Evolutionary conservation across 2,329 filamentous ascomycete genomes (phyloP).

Genomic region (Claviceps purpurea): DNA sequence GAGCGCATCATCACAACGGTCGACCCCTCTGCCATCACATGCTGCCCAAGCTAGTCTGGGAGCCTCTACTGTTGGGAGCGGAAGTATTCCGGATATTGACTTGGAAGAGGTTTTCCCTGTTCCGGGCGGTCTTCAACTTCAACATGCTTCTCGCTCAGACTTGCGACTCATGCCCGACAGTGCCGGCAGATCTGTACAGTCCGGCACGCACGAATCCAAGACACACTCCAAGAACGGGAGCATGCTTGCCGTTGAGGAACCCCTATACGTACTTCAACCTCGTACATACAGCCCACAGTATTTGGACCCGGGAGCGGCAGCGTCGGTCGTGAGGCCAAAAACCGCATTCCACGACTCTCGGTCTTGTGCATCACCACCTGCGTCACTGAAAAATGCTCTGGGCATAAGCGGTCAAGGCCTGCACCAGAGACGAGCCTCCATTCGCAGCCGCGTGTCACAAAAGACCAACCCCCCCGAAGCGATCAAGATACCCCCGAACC

Average conservation of each 20-base stretch:
- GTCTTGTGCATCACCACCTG: neutral
- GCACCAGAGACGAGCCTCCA: conserved; percentile 27
- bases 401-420: conserved; percentile 1
- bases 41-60: conserved; percentile 8
- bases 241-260: conserved; percentile 16
- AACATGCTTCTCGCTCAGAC: conserved; percentile 8
- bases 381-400: neutral
- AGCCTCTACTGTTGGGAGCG: conserved; percentile 4
- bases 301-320: neutral
- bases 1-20: conserved; percentile 3
- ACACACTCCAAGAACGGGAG: conserved; percentile 8
- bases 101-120: conserved; percentile 12
- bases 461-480: conserved; percentile 37
- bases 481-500: conserved; percentile 37
- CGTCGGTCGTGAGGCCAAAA: neutral
- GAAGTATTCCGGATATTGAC: conserved; percentile 7
- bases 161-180: neutral
- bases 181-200: neutral
- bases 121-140: conserved; percentile 11
- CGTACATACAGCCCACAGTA: conserved; percentile 38
- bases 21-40: neutral
- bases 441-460: conserved; percentile 41
- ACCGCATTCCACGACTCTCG: neutral
- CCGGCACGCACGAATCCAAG: neutral
- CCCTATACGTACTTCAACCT: conserved; percentile 41